Evolutionary conservation across 495 filamentous ascomycete genomes (phyloP).

Genomic region (Penicillium coffeae): DNA sequence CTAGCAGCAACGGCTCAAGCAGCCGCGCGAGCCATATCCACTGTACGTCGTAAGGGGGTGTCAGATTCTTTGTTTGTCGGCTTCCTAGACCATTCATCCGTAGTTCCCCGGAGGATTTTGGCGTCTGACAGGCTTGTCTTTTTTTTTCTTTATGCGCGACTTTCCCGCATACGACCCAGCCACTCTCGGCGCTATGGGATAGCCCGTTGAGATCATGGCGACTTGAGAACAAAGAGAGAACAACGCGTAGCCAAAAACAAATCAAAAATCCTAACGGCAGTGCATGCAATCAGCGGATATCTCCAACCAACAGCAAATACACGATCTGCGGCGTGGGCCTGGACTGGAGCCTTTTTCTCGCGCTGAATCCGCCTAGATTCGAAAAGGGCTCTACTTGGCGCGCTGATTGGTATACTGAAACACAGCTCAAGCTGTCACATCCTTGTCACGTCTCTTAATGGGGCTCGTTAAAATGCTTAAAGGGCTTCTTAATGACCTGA

Average conservation of each 20-base stretch:
- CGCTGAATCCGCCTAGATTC: background rate
- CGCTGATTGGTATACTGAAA: constrained; percentile 1
- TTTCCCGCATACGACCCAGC: background rate
- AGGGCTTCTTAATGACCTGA: no score
- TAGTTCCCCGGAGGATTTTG: background rate
- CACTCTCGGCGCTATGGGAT: background rate
- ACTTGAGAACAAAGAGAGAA: background rate
- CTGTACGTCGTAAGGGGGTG: constrained; percentile 12
- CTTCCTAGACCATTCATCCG: constrained; percentile 1
- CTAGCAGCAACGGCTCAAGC: constrained; percentile 8
- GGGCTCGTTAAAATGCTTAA: background rate
- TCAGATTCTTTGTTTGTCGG: constrained; percentile 11
- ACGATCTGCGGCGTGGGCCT: background rate
- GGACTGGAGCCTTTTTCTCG: background rate
- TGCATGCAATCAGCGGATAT: no score
- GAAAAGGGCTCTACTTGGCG: background rate
- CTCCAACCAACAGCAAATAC: no score
- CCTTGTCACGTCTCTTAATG: constrained; percentile 4
- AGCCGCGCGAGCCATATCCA: constrained; percentile 8
- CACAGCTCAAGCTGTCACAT: constrained; percentile 2
- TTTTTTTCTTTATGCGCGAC: background rate
- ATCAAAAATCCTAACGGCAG: no score
- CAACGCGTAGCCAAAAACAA: no score
- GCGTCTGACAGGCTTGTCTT: background rate
- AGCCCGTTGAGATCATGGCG: background rate